Evolutionary conservation across 306 rosid species (phyloP).

Genomic region (Prunus campanulata): DNA sequence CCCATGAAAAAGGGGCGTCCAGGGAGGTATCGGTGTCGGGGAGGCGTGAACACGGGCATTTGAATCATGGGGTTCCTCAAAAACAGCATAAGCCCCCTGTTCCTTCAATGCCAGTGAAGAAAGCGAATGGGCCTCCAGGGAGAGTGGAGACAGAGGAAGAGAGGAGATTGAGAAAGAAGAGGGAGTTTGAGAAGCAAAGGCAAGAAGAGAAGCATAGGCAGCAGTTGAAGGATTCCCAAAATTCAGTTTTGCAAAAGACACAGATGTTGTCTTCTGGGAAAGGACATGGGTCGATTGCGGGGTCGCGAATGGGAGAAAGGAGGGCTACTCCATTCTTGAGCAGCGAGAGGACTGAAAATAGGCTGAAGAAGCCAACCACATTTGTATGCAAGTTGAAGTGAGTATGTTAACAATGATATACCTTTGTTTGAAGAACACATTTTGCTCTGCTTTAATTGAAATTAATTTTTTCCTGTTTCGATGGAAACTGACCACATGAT

Average conservation of each 20-base stretch:
- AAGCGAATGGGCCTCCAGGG: slow-evolving; percentile 49
- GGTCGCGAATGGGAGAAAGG: slow-evolving; percentile 87
- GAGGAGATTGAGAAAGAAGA: slow-evolving; percentile 72
- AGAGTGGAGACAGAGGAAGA: slow-evolving; percentile 87
- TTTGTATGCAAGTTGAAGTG: slow-evolving; percentile 97
- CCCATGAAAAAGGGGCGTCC: slow-evolving; percentile 40
- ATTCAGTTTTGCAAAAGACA: slow-evolving; percentile 64
- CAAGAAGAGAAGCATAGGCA: slow-evolving; percentile 92
- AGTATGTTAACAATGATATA: slow-evolving; percentile 43
- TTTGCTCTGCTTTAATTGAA: background rate
- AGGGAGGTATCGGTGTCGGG: slow-evolving; percentile 54
- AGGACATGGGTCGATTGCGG: slow-evolving; percentile 79
- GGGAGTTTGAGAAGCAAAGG: slow-evolving; percentile 80
- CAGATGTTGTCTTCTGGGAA: slow-evolving; percentile 71
- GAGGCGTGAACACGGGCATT: slow-evolving; percentile 59
- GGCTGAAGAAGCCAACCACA: slow-evolving; percentile 96
- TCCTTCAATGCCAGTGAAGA: slow-evolving; percentile 44
- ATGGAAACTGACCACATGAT: background rate
- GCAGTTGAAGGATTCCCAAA: slow-evolving; percentile 83
- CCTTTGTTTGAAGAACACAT: background rate
- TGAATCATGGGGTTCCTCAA: slow-evolving; percentile 43
- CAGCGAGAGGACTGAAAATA: slow-evolving; percentile 88
- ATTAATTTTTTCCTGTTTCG: background rate
- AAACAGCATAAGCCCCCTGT: slow-evolving; percentile 64
- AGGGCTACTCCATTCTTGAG: slow-evolving; percentile 67